Evolutionary conservation across 2,329 filamentous ascomycete genomes (phyloP).

Genomic region (Xylaria sp.): DNA sequence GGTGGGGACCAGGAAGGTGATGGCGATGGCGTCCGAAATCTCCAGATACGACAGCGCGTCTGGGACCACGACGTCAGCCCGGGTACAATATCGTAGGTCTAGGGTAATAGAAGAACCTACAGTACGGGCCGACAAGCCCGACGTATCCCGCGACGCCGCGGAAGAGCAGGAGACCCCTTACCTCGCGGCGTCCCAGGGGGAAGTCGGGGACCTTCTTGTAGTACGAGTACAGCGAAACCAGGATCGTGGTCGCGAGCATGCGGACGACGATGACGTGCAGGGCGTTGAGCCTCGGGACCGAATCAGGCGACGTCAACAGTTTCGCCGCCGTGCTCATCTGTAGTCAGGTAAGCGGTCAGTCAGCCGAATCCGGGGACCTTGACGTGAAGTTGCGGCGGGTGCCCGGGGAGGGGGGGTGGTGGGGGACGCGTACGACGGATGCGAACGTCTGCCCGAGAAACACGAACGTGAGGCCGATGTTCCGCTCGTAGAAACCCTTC

Average conservation of each 20-base stretch:
- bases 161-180: conserved; percentile 64
- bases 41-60: conserved; percentile 66
- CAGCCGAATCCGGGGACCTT: conserved; percentile 6
- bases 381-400: background rate
- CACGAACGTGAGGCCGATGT: conserved; percentile 44
- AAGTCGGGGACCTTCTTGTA: conserved; percentile 57
- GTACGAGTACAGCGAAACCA: conserved; percentile 46
- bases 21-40: conserved; percentile 76
- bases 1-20: conserved; percentile 77
- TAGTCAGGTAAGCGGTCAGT: conserved; percentile 14
- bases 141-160: conserved; percentile 66
- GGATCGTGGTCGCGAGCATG: conserved; percentile 42
- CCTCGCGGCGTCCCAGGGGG: conserved; percentile 65
- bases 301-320: conserved; percentile 35
- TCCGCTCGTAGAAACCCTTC: conserved; percentile 50
- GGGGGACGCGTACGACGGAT: conserved; percentile 39
- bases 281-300: conserved; percentile 43
- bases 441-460: conserved; percentile 46
- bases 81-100: too few relatives aligned
- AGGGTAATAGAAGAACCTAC: conserved; percentile 27
- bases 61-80: too few relatives aligned
- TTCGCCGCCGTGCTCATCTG: conserved; percentile 47
- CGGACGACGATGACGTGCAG: conserved; percentile 48
- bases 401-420: too few relatives aligned
- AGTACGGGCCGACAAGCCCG: conserved; percentile 65